Evolutionary conservation across 1,284 basidiomycete genomes (phyloP).

Genomic region (Irpex lacteus): DNA sequence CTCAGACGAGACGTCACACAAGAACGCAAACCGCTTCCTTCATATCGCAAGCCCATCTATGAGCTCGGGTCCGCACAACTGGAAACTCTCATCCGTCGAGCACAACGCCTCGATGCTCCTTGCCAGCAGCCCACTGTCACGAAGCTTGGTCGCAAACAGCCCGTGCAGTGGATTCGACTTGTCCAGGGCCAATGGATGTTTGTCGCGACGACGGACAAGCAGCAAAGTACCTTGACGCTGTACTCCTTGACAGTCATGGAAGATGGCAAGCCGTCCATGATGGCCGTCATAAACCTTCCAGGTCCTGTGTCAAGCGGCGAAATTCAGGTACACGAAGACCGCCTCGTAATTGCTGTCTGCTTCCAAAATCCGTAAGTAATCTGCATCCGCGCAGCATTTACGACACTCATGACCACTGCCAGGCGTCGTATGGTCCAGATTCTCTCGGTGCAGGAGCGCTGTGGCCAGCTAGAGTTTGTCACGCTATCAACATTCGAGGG

Average conservation of each 20-base stretch:
- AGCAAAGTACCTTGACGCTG: slow-evolving; percentile 9
- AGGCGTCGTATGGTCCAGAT: slow-evolving; percentile 11
- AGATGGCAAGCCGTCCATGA: neutral
- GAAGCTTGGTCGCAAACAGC: slow-evolving; percentile 6
- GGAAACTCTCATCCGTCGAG: slow-evolving; percentile 12
- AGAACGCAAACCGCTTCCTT: slow-evolving; percentile 8
- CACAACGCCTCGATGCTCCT: slow-evolving; percentile 5
- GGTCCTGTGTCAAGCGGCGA: slow-evolving; percentile 15
- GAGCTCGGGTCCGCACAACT: slow-evolving; percentile 6
- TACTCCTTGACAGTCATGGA: slow-evolving; percentile 9
- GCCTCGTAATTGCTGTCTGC: slow-evolving; percentile 12
- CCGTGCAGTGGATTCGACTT: slow-evolving; percentile 14
- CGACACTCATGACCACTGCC: neutral
- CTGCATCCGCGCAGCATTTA: neutral
- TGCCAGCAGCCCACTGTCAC: slow-evolving; percentile 6
- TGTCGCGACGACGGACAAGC: slow-evolving; percentile 7
- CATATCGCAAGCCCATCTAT: slow-evolving; percentile 6
- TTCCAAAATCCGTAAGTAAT: slow-evolving; percentile 15
- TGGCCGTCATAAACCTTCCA: slow-evolving; percentile 6
- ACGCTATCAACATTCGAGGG: slow-evolving; percentile 10
- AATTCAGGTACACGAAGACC: slow-evolving; percentile 14
- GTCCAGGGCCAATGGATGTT: slow-evolving; percentile 13
- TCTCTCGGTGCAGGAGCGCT: slow-evolving; percentile 6
- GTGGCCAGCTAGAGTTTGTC: slow-evolving; percentile 1
- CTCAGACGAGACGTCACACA: slow-evolving; percentile 11